Base-by-base conservation (phyloP, 495 filamentous ascomycete species). In the Coniosporium apollinis region DNA sequence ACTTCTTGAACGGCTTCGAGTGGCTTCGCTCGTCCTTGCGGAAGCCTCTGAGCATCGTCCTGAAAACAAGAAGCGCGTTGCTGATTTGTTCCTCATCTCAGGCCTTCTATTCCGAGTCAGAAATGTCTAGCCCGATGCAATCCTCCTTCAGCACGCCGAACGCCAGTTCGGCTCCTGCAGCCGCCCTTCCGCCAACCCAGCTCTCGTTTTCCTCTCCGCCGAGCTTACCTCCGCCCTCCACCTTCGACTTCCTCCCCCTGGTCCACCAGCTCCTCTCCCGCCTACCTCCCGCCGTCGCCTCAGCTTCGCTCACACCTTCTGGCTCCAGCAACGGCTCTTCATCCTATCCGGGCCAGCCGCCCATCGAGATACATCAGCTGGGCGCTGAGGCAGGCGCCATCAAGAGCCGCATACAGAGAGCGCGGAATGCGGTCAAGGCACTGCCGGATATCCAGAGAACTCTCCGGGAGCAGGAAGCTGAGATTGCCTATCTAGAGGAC, bases 241-340 rank as follows among this genome's bases (percentile, higher is more conserved):
- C 73, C 14, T 76, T 93, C 55, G 86, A 94, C 64, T 73, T 82
- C 41, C 65, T 94, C 32, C 84, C 89, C 34, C 69, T 82, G 32
- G 67, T 94, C 31, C 72, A 81, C 51, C 66, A 72, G 8, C 70
- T 93, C 45, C 69, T 94, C 30, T 62, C 73, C 38, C 79, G 76
- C 26, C 70, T 94, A 22, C 69, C 79, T 38, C 56, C 62, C 40
- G 40, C 51, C 39, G 29, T 51, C 16, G 19, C n/a, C n/a, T n/a
- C n/a, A n/a, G n/a, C n/a, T n/a, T n/a, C n/a, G n/a, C n/a, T n/a
- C n/a, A n/a, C 51, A 3, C 33, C 46, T 22, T 39, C 41, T 41
- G 44, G 30, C 13, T 26, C 36, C 20, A 45, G 42, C 17, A 46
- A 41, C 16, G 37, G 2, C 30, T 8, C 15, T 20, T 3, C 47